phyloP scores from a whole-genome alignment of 2,329 filamentous ascomycete genomes.

The Penicillium sp. region DNA sequence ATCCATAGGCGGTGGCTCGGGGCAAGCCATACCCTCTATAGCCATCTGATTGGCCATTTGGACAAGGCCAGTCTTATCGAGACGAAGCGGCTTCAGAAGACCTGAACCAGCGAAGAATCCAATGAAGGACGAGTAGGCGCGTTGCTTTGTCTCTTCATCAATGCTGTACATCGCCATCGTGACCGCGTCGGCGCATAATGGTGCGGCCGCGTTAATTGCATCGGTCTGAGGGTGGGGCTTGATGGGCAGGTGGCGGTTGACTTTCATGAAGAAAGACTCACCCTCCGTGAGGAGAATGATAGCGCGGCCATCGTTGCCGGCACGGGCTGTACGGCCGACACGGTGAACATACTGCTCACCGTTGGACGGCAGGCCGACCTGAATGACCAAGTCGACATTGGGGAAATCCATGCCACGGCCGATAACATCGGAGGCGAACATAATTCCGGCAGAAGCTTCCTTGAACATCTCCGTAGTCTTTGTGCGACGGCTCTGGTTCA shows the following conservation, averaged over 20 bases:
- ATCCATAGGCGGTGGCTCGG: conserved; percentile 38
- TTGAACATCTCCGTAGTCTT: conserved; percentile 47
- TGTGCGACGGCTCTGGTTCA: conserved; percentile 68
- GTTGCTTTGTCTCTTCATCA: conserved; percentile 34
- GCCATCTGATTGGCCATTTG: conserved; percentile 39
- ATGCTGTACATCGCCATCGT: conserved; percentile 27
- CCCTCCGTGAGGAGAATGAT: conserved; percentile 53
- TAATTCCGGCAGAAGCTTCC: conserved; percentile 43
- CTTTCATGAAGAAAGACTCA: conserved; percentile 53
- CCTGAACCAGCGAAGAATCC: conserved; percentile 37
- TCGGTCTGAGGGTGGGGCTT: conserved; percentile 46
- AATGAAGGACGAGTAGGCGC: conserved; percentile 38
- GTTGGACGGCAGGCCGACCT: conserved; percentile 51
- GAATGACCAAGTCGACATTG: conserved; percentile 50
- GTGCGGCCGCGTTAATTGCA: conserved; percentile 38
- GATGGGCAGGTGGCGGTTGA: conserved; percentile 52
- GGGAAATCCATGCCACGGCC: conserved; percentile 54
- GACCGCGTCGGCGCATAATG: conserved; percentile 32
- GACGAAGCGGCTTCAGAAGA: conserved; percentile 30
- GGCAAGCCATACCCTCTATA: conserved; percentile 37
- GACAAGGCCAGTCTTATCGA: conserved; percentile 36
- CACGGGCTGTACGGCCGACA: conserved; percentile 65
- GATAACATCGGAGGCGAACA: conserved; percentile 51
- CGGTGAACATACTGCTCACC: conserved; percentile 51
- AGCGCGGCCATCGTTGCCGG: conserved; percentile 52